Evolutionary conservation across 768 basidiomycete species (phyloP).

Genomic region (Boletus pseudo-olivaceus): DNA sequence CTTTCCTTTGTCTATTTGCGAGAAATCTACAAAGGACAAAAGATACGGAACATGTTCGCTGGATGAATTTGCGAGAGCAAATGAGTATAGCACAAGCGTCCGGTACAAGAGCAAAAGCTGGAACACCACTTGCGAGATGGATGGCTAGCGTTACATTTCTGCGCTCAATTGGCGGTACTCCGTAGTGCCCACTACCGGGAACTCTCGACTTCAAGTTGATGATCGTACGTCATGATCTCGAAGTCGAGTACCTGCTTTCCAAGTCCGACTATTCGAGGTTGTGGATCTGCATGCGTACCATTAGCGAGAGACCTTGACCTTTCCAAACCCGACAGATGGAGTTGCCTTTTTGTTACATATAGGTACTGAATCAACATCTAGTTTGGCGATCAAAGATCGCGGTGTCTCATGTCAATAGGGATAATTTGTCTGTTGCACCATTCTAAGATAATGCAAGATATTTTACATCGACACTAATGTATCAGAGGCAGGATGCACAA

Average conservation of each 20-base stretch:
- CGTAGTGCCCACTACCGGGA: not conserved
- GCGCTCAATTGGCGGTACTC: not conserved
- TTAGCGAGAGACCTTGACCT: not conserved
- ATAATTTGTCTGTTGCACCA: constrained; percentile 14
- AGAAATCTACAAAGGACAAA: constrained; percentile 26
- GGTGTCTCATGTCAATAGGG: not conserved
- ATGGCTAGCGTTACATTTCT: not conserved
- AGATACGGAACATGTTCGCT: constrained; percentile 38
- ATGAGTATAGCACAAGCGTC: constrained; percentile 23
- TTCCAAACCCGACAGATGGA: too few species aligned
- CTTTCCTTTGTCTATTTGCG: constrained; percentile 37
- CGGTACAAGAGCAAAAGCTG: constrained; percentile 33
- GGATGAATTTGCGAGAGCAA: constrained; percentile 31
- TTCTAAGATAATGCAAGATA: constrained; percentile 23
- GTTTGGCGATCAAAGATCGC: not conserved
- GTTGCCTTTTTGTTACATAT: too few species aligned
- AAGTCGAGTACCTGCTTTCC: not conserved
- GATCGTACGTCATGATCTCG: not conserved
- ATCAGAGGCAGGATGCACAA: constrained; percentile 12
- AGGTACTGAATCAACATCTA: not conserved
- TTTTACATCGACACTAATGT: constrained; percentile 28
- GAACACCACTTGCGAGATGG: constrained; percentile 35
- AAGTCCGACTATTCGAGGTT: not conserved
- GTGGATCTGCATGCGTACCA: not conserved
- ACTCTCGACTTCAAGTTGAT: not conserved